These are phyloP conservation scores for Epichloe glyceriae DNA, from an alignment of 2,329 filamentous ascomycete species.

Conservation along the genomic window DNA sequence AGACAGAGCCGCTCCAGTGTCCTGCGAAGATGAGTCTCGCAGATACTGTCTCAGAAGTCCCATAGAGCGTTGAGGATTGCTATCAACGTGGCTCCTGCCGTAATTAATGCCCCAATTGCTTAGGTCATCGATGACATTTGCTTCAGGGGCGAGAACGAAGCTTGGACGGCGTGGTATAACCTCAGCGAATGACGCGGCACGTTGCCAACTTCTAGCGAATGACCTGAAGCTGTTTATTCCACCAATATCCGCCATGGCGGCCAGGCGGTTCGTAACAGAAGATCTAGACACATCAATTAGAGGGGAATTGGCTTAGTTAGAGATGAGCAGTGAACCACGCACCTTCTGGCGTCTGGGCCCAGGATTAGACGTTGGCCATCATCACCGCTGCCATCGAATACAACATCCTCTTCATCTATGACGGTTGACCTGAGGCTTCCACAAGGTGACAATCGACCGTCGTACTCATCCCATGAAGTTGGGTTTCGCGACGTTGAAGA, in stretches of 20 bases:
- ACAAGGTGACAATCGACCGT: conserved; percentile 27
- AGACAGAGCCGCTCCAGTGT: neutral
- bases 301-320: neutral
- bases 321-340: neutral
- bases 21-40: conserved; percentile 22
- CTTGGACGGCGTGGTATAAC: conserved; percentile 69
- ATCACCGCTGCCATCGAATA: conserved; percentile 28
- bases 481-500: conserved; percentile 21
- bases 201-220: conserved; percentile 84
- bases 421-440: conserved; percentile 30
- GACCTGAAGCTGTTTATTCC: conserved; percentile 91
- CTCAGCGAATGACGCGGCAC: conserved; percentile 78
- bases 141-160: conserved; percentile 53
- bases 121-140: conserved; percentile 13
- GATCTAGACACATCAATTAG: conserved; percentile 27
- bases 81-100: conserved; percentile 27
- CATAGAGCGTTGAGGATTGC: conserved; percentile 19
- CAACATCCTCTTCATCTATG: conserved; percentile 31
- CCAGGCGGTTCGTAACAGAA: conserved; percentile 44
- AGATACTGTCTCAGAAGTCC: conserved; percentile 42
- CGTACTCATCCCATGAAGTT: conserved; percentile 34
- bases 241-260: conserved; percentile 56
- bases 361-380: conserved; percentile 16
- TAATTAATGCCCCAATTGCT: conserved; percentile 25
- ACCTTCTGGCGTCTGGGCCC: conserved; percentile 20